Conservation (phyloP, 371 early-diverging fungal genomes). For the Apophysomyces elegans region DNA sequence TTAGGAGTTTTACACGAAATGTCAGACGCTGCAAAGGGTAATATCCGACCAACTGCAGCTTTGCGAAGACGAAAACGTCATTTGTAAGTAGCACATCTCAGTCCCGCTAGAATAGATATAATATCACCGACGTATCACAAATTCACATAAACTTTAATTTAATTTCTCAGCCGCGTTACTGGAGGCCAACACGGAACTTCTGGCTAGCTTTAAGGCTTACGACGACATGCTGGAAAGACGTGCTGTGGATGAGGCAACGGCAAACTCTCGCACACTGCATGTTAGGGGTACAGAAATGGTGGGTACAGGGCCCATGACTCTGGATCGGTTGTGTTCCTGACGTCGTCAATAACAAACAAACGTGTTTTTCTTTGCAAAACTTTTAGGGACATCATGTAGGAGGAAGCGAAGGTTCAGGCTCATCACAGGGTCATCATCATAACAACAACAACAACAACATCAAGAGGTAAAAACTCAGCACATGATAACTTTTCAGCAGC, state of each 20-base stretch:
- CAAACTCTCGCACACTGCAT: constrained; percentile 38
- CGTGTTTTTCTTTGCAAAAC: not conserved
- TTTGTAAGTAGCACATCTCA: constrained; percentile 31
- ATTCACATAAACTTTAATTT: constrained; percentile 9
- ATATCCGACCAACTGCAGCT: constrained; percentile 39
- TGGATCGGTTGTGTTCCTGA: constrained; percentile 8
- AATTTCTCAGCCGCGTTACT: constrained; percentile 38
- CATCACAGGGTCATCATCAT: constrained; percentile 5
- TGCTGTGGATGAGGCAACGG: constrained; percentile 41
- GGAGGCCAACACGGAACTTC: constrained; percentile 49
- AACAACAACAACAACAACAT: constrained; percentile 1
- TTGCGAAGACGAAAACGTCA: constrained; percentile 43
- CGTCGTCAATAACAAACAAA: constrained; percentile 10
- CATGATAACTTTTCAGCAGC: not conserved
- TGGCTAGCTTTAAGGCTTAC: constrained; percentile 51
- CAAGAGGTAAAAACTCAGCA: constrained; percentile 5
- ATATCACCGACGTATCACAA: constrained; percentile 14
- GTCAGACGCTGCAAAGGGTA: constrained; percentile 40
- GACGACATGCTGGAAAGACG: constrained; percentile 54
- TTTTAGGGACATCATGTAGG: constrained; percentile 3
- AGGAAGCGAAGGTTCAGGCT: not conserved
- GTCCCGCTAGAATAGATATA: constrained; percentile 5
- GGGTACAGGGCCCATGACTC: constrained; percentile 11
- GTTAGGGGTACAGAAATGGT: constrained; percentile 31
- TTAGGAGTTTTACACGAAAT: constrained; percentile 51